Conservation (phyloP, 1,139 yeast species). For the Yamadazyma oceani region DNA sequence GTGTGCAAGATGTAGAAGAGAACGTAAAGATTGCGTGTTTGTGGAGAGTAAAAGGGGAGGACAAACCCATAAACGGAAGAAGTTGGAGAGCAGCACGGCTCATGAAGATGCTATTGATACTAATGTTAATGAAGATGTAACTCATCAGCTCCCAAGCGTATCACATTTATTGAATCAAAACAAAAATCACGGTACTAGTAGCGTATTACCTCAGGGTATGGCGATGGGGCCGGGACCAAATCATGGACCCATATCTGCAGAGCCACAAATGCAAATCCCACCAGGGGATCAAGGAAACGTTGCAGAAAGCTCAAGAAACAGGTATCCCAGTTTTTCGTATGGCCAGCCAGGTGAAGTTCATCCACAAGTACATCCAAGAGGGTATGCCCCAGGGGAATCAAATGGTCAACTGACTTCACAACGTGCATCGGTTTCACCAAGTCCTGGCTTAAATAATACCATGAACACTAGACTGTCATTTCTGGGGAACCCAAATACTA, state of each 20-base stretch:
- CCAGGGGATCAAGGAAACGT: too few species aligned
- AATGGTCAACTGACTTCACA: too few species aligned
- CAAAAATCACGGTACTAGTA: too few species aligned
- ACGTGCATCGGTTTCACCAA: background rate
- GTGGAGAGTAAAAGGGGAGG: slow-evolving; percentile 66
- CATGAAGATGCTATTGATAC: background rate
- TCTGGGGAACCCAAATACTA: background rate
- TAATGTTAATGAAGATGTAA: background rate
- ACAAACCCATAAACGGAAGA: slow-evolving; percentile 33
- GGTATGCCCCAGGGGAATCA: too few species aligned
- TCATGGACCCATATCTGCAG: too few species aligned
- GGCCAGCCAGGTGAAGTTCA: too few species aligned
- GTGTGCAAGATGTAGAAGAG: slow-evolving; percentile 81
- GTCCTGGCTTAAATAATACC: background rate
- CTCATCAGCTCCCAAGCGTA: slow-evolving; percentile 6
- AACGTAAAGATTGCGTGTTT: slow-evolving; percentile 77
- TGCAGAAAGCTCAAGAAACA: too few species aligned
- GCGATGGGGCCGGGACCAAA: too few species aligned
- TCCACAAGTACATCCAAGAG: too few species aligned
- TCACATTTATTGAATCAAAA: slow-evolving; percentile 5
- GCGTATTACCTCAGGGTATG: too few species aligned
- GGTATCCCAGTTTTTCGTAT: too few species aligned
- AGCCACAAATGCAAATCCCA: too few species aligned
- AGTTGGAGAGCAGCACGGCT: background rate
- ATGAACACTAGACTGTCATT: background rate